These are phyloP conservation scores for Auricularia heimuer DNA, from an alignment of 768 basidiomycete genomes.

Conservation along the genomic window DNA sequence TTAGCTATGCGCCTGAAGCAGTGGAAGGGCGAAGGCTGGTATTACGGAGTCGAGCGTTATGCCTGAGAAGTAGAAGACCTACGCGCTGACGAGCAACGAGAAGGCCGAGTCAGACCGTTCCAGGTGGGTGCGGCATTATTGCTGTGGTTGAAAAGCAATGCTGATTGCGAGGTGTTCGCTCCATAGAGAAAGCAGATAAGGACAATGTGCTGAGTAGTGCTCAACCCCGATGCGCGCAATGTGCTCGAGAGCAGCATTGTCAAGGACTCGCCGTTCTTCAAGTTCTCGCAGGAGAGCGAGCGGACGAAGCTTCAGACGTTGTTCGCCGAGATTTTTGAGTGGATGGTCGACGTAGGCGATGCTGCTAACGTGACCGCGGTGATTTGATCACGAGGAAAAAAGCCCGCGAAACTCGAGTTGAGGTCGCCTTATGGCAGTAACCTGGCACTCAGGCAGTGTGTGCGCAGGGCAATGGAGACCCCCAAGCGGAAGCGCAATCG, in stretches of 20 bases:
- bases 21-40: no score
- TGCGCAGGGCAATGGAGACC: slow-evolving; percentile 55
- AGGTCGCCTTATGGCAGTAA: neutral
- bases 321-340: slow-evolving; percentile 64
- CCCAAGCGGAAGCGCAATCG: slow-evolving; percentile 81
- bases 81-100: slow-evolving; percentile 50
- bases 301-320: slow-evolving; percentile 52
- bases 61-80: no score
- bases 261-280: slow-evolving; percentile 64
- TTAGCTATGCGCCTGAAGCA: no score
- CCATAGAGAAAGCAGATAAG: slow-evolving; percentile 67
- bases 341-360: slow-evolving; percentile 82
- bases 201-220: slow-evolving; percentile 39
- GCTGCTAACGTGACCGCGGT: slow-evolving; percentile 56
- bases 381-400: slow-evolving; percentile 67
- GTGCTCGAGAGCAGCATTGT: slow-evolving; percentile 83
- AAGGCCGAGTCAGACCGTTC: slow-evolving; percentile 57
- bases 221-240: slow-evolving; percentile 85
- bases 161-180: slow-evolving; percentile 32
- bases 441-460: neutral
- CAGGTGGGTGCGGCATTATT: slow-evolving; percentile 40
- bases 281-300: slow-evolving; percentile 71
- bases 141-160: neutral
- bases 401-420: slow-evolving; percentile 29
- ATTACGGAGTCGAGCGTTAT: no score